phyloP scores from a whole-genome alignment of 2,329 filamentous ascomycete species.

The Fusarium liriodendri region DNA sequence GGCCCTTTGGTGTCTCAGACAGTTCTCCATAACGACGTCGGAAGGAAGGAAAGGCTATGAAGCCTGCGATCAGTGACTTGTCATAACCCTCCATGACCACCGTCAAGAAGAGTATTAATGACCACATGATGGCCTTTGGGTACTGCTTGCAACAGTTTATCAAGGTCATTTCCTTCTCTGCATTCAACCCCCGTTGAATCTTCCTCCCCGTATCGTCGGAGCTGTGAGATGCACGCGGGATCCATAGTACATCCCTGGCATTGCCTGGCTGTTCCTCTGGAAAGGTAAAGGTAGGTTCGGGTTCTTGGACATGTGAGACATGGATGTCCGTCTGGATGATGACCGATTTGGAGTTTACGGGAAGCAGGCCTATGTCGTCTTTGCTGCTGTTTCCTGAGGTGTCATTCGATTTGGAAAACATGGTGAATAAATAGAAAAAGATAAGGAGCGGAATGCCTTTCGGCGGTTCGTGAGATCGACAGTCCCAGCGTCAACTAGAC shows the following conservation, averaged over 20 bases:
- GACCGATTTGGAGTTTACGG: constrained; percentile 20
- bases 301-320: constrained; percentile 4
- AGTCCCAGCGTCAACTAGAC: constrained; percentile 11
- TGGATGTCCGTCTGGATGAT: constrained; percentile 34
- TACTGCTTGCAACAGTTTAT: constrained; percentile 33
- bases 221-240: constrained; percentile 32
- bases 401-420: constrained; percentile 29
- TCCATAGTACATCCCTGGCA: constrained; percentile 31
- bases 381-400: constrained; percentile 33
- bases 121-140: constrained; percentile 41
- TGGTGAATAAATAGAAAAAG: constrained; percentile 4
- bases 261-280: constrained; percentile 30
- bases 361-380: constrained; percentile 34
- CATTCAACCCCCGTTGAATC: constrained; percentile 29
- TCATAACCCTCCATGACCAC: constrained; percentile 43
- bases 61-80: constrained; percentile 35
- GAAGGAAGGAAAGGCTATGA: constrained; percentile 39
- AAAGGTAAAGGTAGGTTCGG: constrained; percentile 21
- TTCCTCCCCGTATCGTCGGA: constrained; percentile 35
- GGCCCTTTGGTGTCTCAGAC: constrained; percentile 42
- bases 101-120: constrained; percentile 38
- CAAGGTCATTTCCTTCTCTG: constrained; percentile 36
- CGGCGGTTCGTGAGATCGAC: constrained; percentile 25
- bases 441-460: constrained; percentile 34
- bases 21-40: constrained; percentile 43